A percentile compares a stretch with the other conserved stretches of the same genome.
phyloP scores from a whole-genome alignment of 129 eudicot species.

The Flaveria linearis region DNA sequence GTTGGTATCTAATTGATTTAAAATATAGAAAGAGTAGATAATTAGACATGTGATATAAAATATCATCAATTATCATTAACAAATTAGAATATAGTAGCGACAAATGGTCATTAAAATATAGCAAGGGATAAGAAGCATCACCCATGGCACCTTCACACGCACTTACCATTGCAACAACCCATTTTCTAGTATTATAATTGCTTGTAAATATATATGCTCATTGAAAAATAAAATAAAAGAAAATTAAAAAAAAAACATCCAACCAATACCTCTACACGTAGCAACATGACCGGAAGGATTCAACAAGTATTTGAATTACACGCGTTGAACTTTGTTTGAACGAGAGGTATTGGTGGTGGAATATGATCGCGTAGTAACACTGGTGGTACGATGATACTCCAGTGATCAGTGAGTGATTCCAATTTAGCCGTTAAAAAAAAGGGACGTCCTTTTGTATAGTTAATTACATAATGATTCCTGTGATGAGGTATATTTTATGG shows the following conservation, averaged over 20 bases:
- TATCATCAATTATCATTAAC: background rate
- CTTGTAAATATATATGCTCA: background rate
- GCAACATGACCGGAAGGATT: background rate
- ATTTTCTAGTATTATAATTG: background rate
- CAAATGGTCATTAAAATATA: background rate
- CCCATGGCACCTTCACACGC: conserved; percentile 3
- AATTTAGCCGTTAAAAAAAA: too few relatives aligned
- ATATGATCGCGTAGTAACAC: too few relatives aligned
- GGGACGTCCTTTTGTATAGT: too few relatives aligned
- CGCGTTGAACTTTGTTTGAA: background rate
- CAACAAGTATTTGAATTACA: background rate
- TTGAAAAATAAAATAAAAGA: background rate
- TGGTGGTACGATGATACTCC: too few relatives aligned
- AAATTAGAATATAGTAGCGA: background rate
- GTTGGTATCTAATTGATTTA: background rate
- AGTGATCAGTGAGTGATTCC: too few relatives aligned
- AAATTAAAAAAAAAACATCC: background rate
- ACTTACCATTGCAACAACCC: background rate
- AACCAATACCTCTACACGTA: background rate
- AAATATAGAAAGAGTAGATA: background rate
- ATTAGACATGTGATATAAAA: background rate
- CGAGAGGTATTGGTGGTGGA: too few relatives aligned
- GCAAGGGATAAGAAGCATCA: conserved; percentile 11
- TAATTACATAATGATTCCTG: background rate
- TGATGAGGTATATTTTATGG: background rate